A percentile compares a stretch with the other conserved stretches of the same genome.
Conservation (phyloP, 2,329 filamentous ascomycete species). For the Cladosporium velox region DNA sequence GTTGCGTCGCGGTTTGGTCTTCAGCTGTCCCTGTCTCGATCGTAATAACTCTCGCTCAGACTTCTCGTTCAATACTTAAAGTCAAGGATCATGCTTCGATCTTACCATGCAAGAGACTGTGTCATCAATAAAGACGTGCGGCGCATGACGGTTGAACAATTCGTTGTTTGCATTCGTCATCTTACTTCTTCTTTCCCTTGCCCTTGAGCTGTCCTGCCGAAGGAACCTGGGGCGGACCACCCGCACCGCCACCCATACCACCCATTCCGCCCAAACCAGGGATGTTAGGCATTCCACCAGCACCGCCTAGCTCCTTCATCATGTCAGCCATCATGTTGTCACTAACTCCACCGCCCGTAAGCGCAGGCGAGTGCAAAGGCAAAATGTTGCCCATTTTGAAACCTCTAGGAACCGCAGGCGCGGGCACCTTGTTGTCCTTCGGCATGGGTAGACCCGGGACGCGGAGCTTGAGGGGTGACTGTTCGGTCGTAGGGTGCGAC, state of each 20-base stretch:
- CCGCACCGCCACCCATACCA: conserved; percentile 25
- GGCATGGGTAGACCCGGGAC: conserved; percentile 77
- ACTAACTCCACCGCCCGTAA: conserved; percentile 89
- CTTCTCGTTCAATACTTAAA: not conserved
- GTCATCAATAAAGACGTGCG: not conserved
- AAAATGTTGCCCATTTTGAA: conserved; percentile 88
- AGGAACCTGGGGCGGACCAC: conserved; percentile 20
- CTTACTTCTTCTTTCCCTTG: conserved; percentile 36
- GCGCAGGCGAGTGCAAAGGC: conserved; percentile 82
- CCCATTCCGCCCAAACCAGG: conserved; percentile 36
- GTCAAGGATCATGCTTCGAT: not conserved
- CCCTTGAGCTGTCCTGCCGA: conserved; percentile 28
- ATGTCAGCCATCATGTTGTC: conserved; percentile 96
- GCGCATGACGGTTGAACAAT: not conserved
- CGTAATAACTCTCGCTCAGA: not conserved
- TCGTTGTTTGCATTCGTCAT: conserved; percentile 22
- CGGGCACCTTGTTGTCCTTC: conserved; percentile 52
- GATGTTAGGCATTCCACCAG: conserved; percentile 31
- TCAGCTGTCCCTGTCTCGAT: no score
- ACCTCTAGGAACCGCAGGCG: conserved; percentile 70
- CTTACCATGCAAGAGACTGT: not conserved
- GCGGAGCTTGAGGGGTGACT: conserved; percentile 68
- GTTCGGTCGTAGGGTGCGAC: conserved; percentile 73
- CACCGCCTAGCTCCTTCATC: conserved; percentile 78
- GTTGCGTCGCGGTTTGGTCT: not conserved